Base-by-base conservation (phyloP, 2,329 filamentous ascomycete species). In the Fusarium hostae region DNA sequence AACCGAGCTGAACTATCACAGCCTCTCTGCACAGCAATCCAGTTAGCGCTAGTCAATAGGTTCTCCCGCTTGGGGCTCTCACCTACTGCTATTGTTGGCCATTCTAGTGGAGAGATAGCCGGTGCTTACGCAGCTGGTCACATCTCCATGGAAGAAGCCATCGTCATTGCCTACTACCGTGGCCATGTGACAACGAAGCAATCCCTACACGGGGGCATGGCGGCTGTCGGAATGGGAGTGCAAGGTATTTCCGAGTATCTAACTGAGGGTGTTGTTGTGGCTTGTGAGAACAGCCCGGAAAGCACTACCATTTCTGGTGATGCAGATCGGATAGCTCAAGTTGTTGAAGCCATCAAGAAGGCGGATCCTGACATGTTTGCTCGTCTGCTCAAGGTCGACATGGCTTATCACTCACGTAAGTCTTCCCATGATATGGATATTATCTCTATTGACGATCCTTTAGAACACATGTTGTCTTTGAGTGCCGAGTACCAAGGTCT, bases 391-490 rank as follows among this genome's bases (percentile, higher is more conserved):
- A 60, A 62, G 3, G 63, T 72, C 0, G 34, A 55, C 3, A 60
- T 62, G 34, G 69, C 69, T 0, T 72, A 72, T 28, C 69, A 72
- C 24, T 72, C 69, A 5, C 24, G 63, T 67, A 28, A 28, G 37
- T 44, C 18, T 15, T 7, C 3, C 9, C 37, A 12, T 20, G 3
- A 6, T 10, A 35, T 18, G 4, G 11, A 9, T 43, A 9, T 22
- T 16, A 1, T 15, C 12, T 40, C 24, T 44, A 11, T 15, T 59
- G 10, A n/a, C 16, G 32, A 18, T 12, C 4, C 16, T 34, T 26
- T 30, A 65, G 62, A 83, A 50, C 84, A 86, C 8, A 68, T 69
- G 66, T 6, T 18, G 5, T 3, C 52, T 1, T 30, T 69, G 5
- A 26, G 47, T 20, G 0, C 5, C 2, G 28, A 54, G 22, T 67